Conservation (phyloP, 257 asterid species). For the Ophiorrhiza pumila region DNA sequence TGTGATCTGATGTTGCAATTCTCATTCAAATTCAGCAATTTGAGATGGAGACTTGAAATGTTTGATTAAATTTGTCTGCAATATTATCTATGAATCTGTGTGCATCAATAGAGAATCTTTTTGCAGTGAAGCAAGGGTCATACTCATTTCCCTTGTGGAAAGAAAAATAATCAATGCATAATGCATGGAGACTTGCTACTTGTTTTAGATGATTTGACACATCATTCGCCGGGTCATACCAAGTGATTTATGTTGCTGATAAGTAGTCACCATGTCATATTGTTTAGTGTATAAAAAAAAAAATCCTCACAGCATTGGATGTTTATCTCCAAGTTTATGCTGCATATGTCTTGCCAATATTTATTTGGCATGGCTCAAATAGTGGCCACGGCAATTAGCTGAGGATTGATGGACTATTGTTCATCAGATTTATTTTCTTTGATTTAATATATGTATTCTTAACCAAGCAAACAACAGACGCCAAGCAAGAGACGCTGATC, state of each 20-base stretch:
- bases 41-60: background rate
- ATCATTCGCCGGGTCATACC: no score
- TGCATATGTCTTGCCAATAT: background rate
- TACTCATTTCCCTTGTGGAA: background rate
- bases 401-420: background rate
- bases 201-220: slow-evolving; percentile 6
- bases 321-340: no score
- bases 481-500: slow-evolving; percentile 79
- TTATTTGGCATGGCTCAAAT: background rate
- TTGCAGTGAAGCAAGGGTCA: background rate
- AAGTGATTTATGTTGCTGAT: no score
- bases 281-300: no score
- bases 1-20: background rate
- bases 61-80: background rate
- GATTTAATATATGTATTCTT: slow-evolving; percentile 34
- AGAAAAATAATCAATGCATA: background rate
- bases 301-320: no score
- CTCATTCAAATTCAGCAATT: no score
- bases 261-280: no score
- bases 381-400: background rate
- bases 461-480: slow-evolving; percentile 49
- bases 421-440: background rate
- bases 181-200: no score
- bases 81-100: background rate
- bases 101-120: background rate